Evolutionary conservation across 1,284 basidiomycete genomes (phyloP), one percentile per base, ranked within the genome.

Genomic region (Porphyrellus sp.): DNA sequence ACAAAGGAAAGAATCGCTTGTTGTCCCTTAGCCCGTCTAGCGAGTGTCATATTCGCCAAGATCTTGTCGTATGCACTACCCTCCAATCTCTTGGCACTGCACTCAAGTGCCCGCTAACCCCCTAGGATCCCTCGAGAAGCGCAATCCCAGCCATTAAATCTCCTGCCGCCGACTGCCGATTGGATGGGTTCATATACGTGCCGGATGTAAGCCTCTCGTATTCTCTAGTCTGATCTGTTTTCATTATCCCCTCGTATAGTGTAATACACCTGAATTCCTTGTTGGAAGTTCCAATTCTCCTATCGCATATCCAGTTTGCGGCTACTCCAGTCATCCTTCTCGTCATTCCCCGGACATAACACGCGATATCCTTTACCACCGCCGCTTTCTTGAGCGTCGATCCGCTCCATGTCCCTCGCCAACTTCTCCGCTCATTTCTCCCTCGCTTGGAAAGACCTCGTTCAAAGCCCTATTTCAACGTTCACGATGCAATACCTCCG

Each of bases 261-360:
- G 60, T 30, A 31, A 65, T 30, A 64, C 65, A 11, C 67, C 65
- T 25, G 67, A 68, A 52, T 68, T 68, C 48, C 67, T 68, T 16
- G 65, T 49, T 16, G 69, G 65, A 6, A 64, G 64, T 42, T 68
- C 69, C 20, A 61, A 54, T 44, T 71, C 69, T 45, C 67, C 63
- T 6, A 20, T 71, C 35, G 69, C 55, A 27, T 70, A 67, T 31
- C 69, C 65, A 2, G 61, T 64, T 27, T 50, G 50, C 38, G 69
- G 65, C 34, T 67, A 71, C 42, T 63, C 55, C 18, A 67, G 65
- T 37, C 65, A 55, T 34, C 56, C 64, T 54, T 50, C 52, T n/a
- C 54, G 48, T 9, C 44, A 34, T 46, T 40, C 20, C 8, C 12
- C 35, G 18, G 53, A 46, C 20, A 24, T 46, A 21, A 56, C 44